Evolutionary conservation across 257 asterid genomes (phyloP).

Genomic region (Solanum medicagineum): DNA sequence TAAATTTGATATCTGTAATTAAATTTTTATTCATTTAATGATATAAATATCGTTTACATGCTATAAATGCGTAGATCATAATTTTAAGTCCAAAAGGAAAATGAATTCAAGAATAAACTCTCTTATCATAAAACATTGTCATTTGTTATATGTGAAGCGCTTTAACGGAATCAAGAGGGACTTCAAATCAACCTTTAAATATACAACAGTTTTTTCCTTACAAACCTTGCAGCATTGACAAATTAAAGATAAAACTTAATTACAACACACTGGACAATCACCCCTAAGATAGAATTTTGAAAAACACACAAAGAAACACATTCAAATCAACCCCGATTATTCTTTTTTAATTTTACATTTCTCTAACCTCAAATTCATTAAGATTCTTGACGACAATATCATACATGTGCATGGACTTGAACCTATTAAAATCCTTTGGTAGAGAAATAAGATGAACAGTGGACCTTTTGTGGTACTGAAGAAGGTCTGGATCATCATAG

Average conservation of each 20-base stretch:
- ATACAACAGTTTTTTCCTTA: neutral
- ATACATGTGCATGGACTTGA: constrained; percentile 32
- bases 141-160: neutral
- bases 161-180: neutral
- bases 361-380: constrained; percentile 29
- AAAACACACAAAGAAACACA: neutral
- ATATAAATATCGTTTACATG: too few relatives aligned
- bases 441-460: constrained; percentile 38
- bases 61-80: too few relatives aligned
- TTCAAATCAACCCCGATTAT: neutral
- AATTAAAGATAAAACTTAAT: neutral
- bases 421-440: constrained; percentile 30
- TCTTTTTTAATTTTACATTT: neutral
- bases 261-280: neutral
- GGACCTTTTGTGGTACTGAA: constrained; percentile 36
- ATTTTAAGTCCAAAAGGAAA: too few relatives aligned
- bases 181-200: neutral
- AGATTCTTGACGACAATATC: constrained; percentile 30
- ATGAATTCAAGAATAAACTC: neutral
- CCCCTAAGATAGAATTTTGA: neutral
- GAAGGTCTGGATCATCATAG: constrained; percentile 32
- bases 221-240: neutral
- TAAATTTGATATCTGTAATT: too few relatives aligned
- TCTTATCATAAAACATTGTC: neutral
- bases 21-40: too few relatives aligned